Conservation (phyloP, 169 alveolate genomes). For the Plasmodium vinckei region DNA sequence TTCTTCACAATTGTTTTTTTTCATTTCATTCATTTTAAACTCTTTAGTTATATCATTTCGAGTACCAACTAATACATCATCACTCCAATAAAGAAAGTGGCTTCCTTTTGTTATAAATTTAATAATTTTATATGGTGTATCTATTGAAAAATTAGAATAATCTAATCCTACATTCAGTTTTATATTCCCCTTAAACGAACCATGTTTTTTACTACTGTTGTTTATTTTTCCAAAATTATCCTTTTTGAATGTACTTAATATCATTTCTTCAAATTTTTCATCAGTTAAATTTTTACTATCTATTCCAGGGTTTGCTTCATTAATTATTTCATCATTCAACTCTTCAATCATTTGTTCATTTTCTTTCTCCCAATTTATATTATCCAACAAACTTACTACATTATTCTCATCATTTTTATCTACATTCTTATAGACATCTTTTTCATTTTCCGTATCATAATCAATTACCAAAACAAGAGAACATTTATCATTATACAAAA, state of each 20-base stretch:
- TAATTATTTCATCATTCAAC: not conserved
- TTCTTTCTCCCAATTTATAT: not conserved
- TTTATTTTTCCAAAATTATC: not conserved
- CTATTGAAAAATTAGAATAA: conserved; percentile 43
- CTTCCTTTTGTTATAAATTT: conserved; percentile 69
- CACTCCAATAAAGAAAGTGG: conserved; percentile 70
- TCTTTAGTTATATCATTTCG: conserved; percentile 42
- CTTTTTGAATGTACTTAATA: not conserved
- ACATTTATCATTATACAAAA: conserved; percentile 43
- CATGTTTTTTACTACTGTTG: not conserved
- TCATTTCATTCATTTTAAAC: conserved; percentile 75
- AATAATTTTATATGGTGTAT: conserved; percentile 47
- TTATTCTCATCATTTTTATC: not conserved
- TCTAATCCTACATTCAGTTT: conserved; percentile 64
- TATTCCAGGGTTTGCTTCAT: not conserved
- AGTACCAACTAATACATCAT: conserved; percentile 18
- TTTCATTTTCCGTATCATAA: conserved; percentile 15
- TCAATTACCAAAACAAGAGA: conserved; percentile 64
- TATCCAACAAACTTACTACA: not conserved
- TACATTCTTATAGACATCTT: not conserved
- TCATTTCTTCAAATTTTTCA: not conserved
- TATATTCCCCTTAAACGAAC: not conserved
- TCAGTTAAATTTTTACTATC: not conserved
- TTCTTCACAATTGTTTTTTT: conserved; percentile 75
- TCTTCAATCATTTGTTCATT: not conserved